phyloP scores from a whole-genome alignment of 2,329 filamentous ascomycete species.

The Alternaria postmessia region DNA sequence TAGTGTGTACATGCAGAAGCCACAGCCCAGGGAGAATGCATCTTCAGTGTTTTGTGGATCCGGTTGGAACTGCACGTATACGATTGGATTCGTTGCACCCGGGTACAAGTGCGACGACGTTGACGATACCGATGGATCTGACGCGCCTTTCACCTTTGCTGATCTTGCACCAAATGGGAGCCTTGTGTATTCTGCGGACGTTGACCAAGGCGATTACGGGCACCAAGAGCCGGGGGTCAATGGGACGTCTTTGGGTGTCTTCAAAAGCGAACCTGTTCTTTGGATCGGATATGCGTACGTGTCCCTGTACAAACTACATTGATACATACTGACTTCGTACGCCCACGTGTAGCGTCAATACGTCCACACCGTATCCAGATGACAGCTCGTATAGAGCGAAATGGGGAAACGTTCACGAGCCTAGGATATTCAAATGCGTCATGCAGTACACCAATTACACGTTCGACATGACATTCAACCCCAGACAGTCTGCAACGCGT shows the following conservation, averaged over 20 bases:
- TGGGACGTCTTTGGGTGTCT: conserved; percentile 39
- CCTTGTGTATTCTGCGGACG: conserved; percentile 40
- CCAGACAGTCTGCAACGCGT: conserved; percentile 33
- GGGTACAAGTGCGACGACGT: conserved; percentile 50
- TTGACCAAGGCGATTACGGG: conserved; percentile 44
- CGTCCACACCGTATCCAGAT: conserved; percentile 29
- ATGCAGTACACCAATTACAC: conserved; percentile 49
- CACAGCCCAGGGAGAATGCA: conserved; percentile 36
- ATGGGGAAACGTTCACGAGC: conserved; percentile 44
- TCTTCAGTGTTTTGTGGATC: conserved; percentile 39
- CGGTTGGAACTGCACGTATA: conserved; percentile 47
- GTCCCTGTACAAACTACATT: not conserved
- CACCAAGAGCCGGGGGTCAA: conserved; percentile 37
- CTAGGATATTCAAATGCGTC: conserved; percentile 48
- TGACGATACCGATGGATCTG: conserved; percentile 15
- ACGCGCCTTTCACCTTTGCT: conserved; percentile 41
- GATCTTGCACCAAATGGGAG: conserved; percentile 44
- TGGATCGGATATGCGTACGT: conserved; percentile 46
- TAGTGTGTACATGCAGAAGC: conserved; percentile 44
- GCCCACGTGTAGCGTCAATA: conserved; percentile 28
- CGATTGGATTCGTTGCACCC: conserved; percentile 44
- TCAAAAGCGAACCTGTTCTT: conserved; percentile 45
- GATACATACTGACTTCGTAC: not conserved
- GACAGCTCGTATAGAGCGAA: conserved; percentile 31
- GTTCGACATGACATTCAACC: conserved; percentile 41